phyloP scores from a whole-genome alignment of 805 yeast species.

The Ogataea neopini region DNA sequence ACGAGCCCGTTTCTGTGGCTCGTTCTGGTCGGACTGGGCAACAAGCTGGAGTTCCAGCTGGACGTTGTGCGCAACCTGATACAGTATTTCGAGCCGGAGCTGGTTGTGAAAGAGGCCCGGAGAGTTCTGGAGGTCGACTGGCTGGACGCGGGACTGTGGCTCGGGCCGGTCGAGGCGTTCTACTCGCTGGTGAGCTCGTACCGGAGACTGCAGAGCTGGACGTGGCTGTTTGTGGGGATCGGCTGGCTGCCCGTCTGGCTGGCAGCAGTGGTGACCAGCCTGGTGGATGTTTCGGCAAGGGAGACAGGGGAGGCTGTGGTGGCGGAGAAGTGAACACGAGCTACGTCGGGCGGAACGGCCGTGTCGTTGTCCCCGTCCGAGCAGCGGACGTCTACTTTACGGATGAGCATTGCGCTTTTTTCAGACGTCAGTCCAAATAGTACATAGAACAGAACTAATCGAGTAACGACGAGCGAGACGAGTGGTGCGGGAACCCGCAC shows the following conservation, averaged over 20 bases:
- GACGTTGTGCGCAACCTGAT: constrained; percentile 33
- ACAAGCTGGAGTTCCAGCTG: constrained; percentile 26
- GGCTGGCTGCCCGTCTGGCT: constrained; percentile 90
- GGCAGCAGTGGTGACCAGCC: constrained; percentile 25
- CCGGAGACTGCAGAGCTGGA: constrained; percentile 75
- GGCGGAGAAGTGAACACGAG: too few species aligned
- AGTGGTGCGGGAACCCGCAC: too few species aligned
- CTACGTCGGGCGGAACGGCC: too few species aligned
- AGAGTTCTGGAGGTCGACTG: constrained; percentile 19
- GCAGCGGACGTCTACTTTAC: too few species aligned
- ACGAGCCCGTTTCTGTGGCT: constrained; percentile 37
- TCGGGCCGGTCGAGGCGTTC: constrained; percentile 44
- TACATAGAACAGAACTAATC: too few species aligned
- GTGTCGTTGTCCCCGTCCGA: too few species aligned
- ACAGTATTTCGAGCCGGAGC: constrained; percentile 28
- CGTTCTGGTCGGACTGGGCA: constrained; percentile 28
- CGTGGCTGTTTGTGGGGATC: constrained; percentile 71
- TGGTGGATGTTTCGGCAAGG: constrained; percentile 25
- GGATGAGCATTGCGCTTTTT: too few species aligned
- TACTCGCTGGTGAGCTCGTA: constrained; percentile 61
- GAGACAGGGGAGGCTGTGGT: too few species aligned
- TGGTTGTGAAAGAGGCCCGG: constrained; percentile 23
- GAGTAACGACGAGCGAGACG: too few species aligned
- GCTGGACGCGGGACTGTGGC: constrained; percentile 18
- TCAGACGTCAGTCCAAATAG: too few species aligned